These are phyloP conservation scores for Beta vulgaris DNA, from an alignment of 148 eudicot genomes.

Conservation along the genomic window DNA sequence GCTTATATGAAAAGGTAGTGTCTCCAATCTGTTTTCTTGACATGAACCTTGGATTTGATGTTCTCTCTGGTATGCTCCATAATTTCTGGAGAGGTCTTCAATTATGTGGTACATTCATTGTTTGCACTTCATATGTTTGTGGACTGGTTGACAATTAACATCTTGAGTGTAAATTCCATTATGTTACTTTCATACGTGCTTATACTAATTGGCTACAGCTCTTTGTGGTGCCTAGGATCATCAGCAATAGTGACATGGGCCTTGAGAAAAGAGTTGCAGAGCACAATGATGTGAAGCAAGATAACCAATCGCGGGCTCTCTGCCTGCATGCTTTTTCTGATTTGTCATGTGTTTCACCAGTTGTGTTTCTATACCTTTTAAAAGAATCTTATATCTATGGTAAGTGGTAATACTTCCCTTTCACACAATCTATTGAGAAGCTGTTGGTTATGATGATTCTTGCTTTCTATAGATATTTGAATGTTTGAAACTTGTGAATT, in stretches of 20 bases:
- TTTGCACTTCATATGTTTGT: not conserved
- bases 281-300: conserved; percentile 26
- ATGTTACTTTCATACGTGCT: not conserved
- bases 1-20: not conserved
- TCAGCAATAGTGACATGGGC: conserved; percentile 47
- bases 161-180: not conserved
- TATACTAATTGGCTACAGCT: conserved; percentile 10
- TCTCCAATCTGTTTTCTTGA: not conserved
- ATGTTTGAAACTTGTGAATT: not conserved
- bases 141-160: conserved; percentile 3
- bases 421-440: not conserved
- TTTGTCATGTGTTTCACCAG: conserved; percentile 79
- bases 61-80: not conserved
- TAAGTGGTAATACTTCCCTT: conserved; percentile 54
- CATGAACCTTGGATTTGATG: not conserved
- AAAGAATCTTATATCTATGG: conserved; percentile 75
- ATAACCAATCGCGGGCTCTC: conserved; percentile 41
- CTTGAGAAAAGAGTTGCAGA: conserved; percentile 38
- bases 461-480: not conserved
- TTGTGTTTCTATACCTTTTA: conserved; percentile 76
- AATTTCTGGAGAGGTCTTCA: not conserved
- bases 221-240: conserved; percentile 31
- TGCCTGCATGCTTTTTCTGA: conserved; percentile 70
- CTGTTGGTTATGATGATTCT: not conserved
- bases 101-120: not conserved